These are phyloP conservation scores for apple (Malus domestica) DNA, from an alignment of 306 rosid species.

Conservation along the genomic window DNA sequence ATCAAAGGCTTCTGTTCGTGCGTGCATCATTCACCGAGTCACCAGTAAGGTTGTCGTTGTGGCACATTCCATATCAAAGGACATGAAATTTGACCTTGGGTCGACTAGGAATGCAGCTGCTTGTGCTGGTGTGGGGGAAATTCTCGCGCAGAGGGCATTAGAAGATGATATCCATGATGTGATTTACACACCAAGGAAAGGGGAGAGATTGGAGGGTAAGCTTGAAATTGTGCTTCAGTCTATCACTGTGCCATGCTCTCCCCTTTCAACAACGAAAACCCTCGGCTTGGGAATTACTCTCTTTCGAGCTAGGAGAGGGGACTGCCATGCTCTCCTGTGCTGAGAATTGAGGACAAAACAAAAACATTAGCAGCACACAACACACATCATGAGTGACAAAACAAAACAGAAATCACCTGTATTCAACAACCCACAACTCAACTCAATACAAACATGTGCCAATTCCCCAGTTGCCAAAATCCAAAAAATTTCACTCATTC, in stretches of 20 bases:
- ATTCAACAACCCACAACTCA: slow-evolving; percentile 6
- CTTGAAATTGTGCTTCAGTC: slow-evolving; percentile 48
- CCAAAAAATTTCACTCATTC: slow-evolving; percentile 46
- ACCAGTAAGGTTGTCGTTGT: slow-evolving; percentile 82
- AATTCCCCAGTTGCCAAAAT: slow-evolving; percentile 1
- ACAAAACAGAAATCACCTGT: background rate
- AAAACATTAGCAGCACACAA: background rate
- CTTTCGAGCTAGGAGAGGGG: background rate
- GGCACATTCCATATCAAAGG: slow-evolving; percentile 86
- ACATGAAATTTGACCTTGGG: slow-evolving; percentile 62
- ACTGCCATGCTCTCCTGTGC: too few relatives aligned
- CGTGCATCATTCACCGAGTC: slow-evolving; percentile 66
- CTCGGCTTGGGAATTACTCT: background rate
- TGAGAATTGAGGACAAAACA: background rate
- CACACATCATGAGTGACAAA: background rate
- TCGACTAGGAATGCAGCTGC: slow-evolving; percentile 66
- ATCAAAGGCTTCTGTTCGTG: slow-evolving; percentile 83
- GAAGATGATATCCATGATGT: slow-evolving; percentile 79
- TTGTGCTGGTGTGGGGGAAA: slow-evolving; percentile 79
- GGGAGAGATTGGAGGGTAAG: slow-evolving; percentile 72
- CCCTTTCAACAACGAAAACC: background rate
- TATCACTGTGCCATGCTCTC: background rate
- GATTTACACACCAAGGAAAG: slow-evolving; percentile 76
- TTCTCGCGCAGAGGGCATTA: slow-evolving; percentile 79
- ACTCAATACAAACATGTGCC: slow-evolving; percentile 4